Base-by-base conservation (phyloP, 2,329 filamentous ascomycete species). In the Teratosphaeria destructans region DNA sequence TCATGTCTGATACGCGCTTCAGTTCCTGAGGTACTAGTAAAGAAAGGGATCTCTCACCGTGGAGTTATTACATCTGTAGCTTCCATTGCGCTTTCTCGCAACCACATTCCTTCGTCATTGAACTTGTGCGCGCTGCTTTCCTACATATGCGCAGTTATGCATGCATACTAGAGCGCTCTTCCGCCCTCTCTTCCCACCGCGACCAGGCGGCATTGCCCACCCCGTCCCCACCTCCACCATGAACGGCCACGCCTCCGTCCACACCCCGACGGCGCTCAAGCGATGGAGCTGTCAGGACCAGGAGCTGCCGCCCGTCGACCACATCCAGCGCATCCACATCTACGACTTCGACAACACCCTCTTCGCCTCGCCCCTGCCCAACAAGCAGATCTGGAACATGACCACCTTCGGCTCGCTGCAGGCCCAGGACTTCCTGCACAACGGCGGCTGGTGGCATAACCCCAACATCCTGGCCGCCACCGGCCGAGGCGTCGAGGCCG, bases 301-400 rank as follows among this genome's bases (percentile, higher is more conserved):
- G 70, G 82, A 86, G 62, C 79, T 94, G 37, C 89, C 90, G 67
- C 82, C 83, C 35, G 80, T 85, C 11, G 79, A 87, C 52, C 79
- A 84, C 59, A 87, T 97, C 74, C 90, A 84, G 72, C 77, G 85
- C 8, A 85, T 99, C 57, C 93, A 97, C 71, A 83, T 99, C 66
- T 97, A 97, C 77, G 94, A 99, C 74, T 99, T 97, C 74, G 94
- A 99, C 75, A 97, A 99, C 71, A 97, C 93, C 47, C 34, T 34
- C 55, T 99, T 99, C 78, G 85, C 87, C 67, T 95, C 89, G 14
- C 94, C 94, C 5, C 78, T 96, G 1, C 94, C 94, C 1, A 97
- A 96, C 70, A 84, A 86, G 3, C 87, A 90, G 66, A 74, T 99
- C 70, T 99, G 94, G 94, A 88, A 87, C 65, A 83, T 83, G 1